Percentiles rank a stretch among this genome's conserved stretches.
Conservation (phyloP, 2,329 filamentous ascomycete genomes). For the Pestalotiopsis sp. region DNA sequence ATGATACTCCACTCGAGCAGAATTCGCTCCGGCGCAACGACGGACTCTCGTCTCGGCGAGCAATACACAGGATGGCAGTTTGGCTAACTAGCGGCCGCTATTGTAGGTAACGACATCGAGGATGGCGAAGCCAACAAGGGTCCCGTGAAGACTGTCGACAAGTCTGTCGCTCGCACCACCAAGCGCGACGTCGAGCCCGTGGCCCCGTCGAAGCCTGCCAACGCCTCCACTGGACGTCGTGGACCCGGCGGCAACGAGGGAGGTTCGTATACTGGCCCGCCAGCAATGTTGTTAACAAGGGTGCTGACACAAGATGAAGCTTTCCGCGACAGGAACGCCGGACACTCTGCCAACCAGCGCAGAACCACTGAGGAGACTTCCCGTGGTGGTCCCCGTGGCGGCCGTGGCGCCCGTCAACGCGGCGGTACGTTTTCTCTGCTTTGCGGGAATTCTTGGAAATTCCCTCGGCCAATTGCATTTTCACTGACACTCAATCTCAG, state of each 20-base stretch:
- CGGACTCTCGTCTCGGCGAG: not conserved
- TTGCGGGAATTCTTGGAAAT: not conserved
- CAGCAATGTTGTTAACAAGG: conserved; percentile 9
- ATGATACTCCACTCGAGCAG: conserved; percentile 42
- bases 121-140: conserved; percentile 74
- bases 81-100: conserved; percentile 27
- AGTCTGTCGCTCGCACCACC: conserved; percentile 70
- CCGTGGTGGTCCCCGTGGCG: conserved; percentile 60
- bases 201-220: conserved; percentile 55
- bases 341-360: conserved; percentile 79
- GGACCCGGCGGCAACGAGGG: conserved; percentile 78
- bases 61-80: conserved; percentile 15
- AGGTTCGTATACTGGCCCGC: conserved; percentile 62
- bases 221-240: conserved; percentile 47
- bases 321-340: conserved; percentile 87
- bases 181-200: conserved; percentile 88
- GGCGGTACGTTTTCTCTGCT: conserved; percentile 48
- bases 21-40: not conserved
- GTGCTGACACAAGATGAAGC: conserved; percentile 52
- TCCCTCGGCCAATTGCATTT: not conserved
- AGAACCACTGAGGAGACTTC: conserved; percentile 74
- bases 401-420: conserved; percentile 65
- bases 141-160: conserved; percentile 88
- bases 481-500: conserved; percentile 32
- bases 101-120: conserved; percentile 63